These are phyloP conservation scores for Globisporangium emineosum DNA, from an alignment of 352 stramenopile genomes.

Conservation along the genomic window DNA sequence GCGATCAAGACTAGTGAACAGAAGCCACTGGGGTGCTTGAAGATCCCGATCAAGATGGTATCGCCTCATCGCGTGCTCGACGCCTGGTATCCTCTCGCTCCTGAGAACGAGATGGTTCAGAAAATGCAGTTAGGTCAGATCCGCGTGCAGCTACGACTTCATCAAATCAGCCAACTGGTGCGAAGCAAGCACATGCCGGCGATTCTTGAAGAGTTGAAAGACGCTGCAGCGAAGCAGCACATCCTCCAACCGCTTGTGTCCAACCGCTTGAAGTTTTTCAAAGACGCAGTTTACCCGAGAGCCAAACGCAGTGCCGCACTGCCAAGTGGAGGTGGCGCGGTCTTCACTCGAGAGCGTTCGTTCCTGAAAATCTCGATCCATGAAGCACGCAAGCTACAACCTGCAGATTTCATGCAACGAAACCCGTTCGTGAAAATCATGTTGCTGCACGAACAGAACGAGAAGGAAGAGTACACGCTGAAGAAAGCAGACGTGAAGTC, in stretches of 20 bases:
- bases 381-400: constrained; percentile 53
- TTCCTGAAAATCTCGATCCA: constrained; percentile 61
- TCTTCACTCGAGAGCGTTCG: constrained; percentile 32
- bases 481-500: constrained; percentile 68
- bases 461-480: constrained; percentile 50
- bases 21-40: constrained; percentile 58
- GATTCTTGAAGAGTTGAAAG: constrained; percentile 32
- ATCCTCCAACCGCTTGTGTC: neutral
- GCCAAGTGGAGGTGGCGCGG: constrained; percentile 14
- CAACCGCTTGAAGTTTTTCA: constrained; percentile 17
- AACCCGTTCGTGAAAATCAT: constrained; percentile 58
- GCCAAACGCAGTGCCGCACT: constrained; percentile 6
- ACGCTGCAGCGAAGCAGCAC: constrained; percentile 14
- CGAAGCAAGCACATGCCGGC: constrained; percentile 35
- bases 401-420: constrained; percentile 27
- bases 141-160: constrained; percentile 45
- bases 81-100: constrained; percentile 59
- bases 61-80: constrained; percentile 57
- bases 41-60: constrained; percentile 62
- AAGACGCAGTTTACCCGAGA: constrained; percentile 9
- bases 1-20: constrained; percentile 33
- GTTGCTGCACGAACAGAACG: constrained; percentile 37
- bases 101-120: constrained; percentile 67
- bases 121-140: constrained; percentile 57
- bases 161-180: constrained; percentile 28